Evolutionary conservation across 176 grass and related monocot genomes (phyloP), one percentile per base, ranked within the genome.

Genomic region (Carex cristatella): DNA sequence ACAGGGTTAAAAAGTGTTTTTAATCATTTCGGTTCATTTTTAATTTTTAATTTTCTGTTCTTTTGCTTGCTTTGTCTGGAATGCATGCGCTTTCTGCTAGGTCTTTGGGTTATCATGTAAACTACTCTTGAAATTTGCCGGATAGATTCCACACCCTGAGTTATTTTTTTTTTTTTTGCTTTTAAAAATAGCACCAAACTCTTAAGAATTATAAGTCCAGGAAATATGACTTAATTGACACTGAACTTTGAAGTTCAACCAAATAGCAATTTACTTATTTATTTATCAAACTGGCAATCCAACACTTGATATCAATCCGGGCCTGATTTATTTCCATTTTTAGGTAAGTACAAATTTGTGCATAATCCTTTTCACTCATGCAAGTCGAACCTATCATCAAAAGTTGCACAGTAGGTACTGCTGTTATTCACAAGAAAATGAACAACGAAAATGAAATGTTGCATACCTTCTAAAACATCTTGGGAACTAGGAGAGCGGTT

Each of bases 391-490:
- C 44, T 8, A 46, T 8, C 6, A 46, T 46, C 44, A 46, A 46
- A 46, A 46, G 44, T 46, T 46, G 44, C 44, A 46, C 7, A 46
- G 44, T 46, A 46, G 44, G 44, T 46, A 8, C 6, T 46, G 44
- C 44, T 46, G 44, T 46, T 46, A 19, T 35, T 69, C 14, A 51
- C 13, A 65, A 68, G 4, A n/a, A 72, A 44, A 79, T 23, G 33
- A 57, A 51, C 37, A 27, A 62, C 44, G 37, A 64, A 44, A 66
- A 63, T 12, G 42, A n/a, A 37, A 84, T 10, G 61, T 63, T 66
- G 56, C 65, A 31, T 89, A 95, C 95, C 95, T 95, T 95, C 95
- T 37, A 98, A 63, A 13, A 88, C 85, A 79, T 92, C 91, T 23
- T 79, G 89, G 5, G 88, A 85, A 27, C 64, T 86, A 86, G 90